phyloP scores from a whole-genome alignment of 1,284 basidiomycete species.

The Coniferiporia sulphurascens region DNA sequence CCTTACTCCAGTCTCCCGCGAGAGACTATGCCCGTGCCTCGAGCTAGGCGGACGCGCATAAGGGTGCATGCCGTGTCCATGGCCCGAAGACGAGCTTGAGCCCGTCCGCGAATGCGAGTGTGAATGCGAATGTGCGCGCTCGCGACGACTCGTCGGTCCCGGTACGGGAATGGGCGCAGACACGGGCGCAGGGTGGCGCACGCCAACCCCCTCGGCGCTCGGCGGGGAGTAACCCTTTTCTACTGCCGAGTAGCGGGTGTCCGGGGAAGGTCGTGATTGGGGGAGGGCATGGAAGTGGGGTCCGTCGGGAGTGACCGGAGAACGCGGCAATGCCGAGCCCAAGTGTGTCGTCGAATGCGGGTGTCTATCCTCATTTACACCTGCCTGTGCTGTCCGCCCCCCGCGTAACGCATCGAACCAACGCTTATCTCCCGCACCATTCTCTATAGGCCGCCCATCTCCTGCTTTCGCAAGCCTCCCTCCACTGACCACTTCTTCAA shows the following conservation, averaged over 20 bases:
- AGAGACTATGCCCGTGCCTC: background rate
- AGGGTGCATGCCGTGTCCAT: conserved; percentile 7
- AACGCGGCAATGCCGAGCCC: background rate
- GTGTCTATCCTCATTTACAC: background rate
- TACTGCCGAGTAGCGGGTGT: background rate
- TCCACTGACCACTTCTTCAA: background rate
- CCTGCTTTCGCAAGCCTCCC: no score
- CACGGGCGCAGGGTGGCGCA: background rate
- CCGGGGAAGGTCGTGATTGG: background rate
- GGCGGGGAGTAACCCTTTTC: no score
- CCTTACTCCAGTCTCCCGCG: background rate
- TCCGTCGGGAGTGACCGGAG: background rate
- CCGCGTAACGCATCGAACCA: background rate
- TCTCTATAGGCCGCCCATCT: no score
- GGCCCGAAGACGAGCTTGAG: conserved; percentile 11
- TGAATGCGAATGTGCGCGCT: conserved; percentile 4
- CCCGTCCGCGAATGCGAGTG: conserved; percentile 12
- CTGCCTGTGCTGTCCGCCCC: background rate
- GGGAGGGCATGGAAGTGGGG: background rate
- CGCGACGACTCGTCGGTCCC: background rate
- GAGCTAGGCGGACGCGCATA: conserved; percentile 8
- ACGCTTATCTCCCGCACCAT: background rate
- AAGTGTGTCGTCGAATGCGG: background rate
- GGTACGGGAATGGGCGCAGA: background rate
- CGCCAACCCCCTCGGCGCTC: no score